Evolutionary conservation across 2,329 filamentous ascomycete genomes (phyloP).

Genomic region (Talaromyces amestolkiae): DNA sequence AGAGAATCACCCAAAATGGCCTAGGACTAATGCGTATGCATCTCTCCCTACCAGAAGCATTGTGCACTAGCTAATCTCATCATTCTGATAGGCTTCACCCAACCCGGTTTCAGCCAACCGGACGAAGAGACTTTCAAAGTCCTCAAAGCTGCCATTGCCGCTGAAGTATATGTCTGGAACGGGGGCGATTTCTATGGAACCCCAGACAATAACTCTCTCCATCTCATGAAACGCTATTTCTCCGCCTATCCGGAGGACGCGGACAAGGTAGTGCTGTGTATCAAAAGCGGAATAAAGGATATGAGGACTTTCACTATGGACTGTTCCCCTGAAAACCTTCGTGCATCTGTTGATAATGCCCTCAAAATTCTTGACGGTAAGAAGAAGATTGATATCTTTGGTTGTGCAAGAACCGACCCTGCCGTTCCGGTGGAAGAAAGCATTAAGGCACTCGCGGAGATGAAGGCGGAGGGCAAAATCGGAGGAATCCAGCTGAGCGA

Average conservation of each 20-base stretch:
- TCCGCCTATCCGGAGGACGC: constrained; percentile 63
- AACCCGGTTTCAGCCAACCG: constrained; percentile 20
- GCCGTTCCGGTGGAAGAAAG: constrained; percentile 51
- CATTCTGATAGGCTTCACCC: constrained; percentile 27
- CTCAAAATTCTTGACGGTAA: constrained; percentile 45
- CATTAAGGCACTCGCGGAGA: constrained; percentile 37
- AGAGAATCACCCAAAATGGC: constrained; percentile 26
- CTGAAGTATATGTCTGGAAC: constrained; percentile 33
- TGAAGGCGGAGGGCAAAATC: constrained; percentile 45
- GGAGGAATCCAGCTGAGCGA: constrained; percentile 45
- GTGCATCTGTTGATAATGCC: constrained; percentile 58
- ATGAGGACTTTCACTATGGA: constrained; percentile 50
- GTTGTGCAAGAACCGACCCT: constrained; percentile 57
- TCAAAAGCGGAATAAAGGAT: constrained; percentile 47
- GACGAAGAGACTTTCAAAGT: constrained; percentile 43
- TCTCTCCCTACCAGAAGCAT: not conserved
- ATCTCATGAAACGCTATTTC: constrained; percentile 62
- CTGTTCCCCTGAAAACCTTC: constrained; percentile 54
- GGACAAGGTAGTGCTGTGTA: constrained; percentile 58
- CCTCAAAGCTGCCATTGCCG: constrained; percentile 51
- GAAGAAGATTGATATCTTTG: constrained; percentile 58
- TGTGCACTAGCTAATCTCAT: constrained; percentile 7
- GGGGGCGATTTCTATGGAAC: constrained; percentile 54
- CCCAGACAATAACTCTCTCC: constrained; percentile 56
- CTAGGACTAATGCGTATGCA: constrained; percentile 27